Percentiles rank a stretch among this genome's conserved stretches.
Evolutionary conservation across 768 basidiomycete species (phyloP).

Genomic region (Candolleomyces aberdarensis): DNA sequence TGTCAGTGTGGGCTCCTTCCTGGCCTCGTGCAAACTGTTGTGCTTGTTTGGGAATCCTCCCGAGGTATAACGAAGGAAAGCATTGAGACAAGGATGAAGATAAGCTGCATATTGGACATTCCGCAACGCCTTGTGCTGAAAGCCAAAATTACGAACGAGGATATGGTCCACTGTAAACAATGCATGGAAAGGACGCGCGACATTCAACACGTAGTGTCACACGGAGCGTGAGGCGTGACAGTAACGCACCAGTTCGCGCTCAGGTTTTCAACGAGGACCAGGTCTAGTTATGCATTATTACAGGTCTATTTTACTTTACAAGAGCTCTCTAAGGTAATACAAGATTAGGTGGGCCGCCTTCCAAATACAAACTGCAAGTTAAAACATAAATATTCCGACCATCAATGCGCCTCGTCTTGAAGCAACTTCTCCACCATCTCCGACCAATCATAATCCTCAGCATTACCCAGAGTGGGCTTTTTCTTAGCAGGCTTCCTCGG

Average conservation of each 20-base stretch:
- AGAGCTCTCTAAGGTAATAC: neutral
- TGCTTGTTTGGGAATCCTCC: too few species aligned
- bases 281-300: slow-evolving; percentile 46
- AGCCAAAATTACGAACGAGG: too few species aligned
- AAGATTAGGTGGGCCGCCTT: neutral
- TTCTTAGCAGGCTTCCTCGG: slow-evolving; percentile 17
- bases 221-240: slow-evolving; percentile 1
- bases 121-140: too few species aligned
- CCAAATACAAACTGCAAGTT: neutral
- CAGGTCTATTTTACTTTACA: neutral
- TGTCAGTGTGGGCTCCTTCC: too few species aligned
- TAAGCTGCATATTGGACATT: too few species aligned
- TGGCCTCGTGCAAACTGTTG: slow-evolving; percentile 16
- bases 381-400: neutral
- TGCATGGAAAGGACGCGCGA: slow-evolving; percentile 33
- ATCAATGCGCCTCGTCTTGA: neutral
- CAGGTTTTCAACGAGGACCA: slow-evolving; percentile 47
- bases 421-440: slow-evolving; percentile 34
- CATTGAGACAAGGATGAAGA: too few species aligned
- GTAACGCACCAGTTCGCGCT: slow-evolving; percentile 22
- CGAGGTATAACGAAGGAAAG: too few species aligned
- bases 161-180: slow-evolving; percentile 20
- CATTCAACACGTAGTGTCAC: too few species aligned
- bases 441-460: slow-evolving; percentile 43
- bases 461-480: slow-evolving; percentile 32